These are phyloP conservation scores for Nakazawaea pomicola DNA, from an alignment of 805 yeast genomes.

Conservation along the genomic window DNA sequence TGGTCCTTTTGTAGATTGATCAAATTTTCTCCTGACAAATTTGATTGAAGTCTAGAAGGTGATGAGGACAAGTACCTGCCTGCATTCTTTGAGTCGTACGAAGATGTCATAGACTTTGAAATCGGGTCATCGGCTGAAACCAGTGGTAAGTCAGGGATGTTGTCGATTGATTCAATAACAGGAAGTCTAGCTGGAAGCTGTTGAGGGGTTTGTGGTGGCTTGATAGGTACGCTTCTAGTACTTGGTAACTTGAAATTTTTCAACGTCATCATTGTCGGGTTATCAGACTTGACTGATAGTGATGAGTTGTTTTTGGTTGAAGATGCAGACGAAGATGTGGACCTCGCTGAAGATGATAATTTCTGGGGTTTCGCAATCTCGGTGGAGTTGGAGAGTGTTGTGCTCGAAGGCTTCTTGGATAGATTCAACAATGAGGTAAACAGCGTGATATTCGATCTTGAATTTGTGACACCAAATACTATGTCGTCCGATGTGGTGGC, in stretches of 20 bases:
- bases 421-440: conserved; percentile 32
- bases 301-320: neutral
- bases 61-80: conserved; percentile 9
- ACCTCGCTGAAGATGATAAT: neutral
- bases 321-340: neutral
- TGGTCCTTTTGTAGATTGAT: conserved; percentile 10
- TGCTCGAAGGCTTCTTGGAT: conserved; percentile 18
- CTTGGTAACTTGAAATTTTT: conserved; percentile 1
- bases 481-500: conserved; percentile 28
- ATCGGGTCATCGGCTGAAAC: no score
- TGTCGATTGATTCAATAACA: neutral
- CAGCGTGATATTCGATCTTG: conserved; percentile 33
- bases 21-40: conserved; percentile 20
- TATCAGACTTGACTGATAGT: neutral
- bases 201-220: neutral
- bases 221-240: neutral
- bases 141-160: no score
- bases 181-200: neutral
- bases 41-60: neutral
- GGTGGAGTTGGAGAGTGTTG: no score
- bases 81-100: conserved; percentile 4
- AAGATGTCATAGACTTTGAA: conserved; percentile 8
- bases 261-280: neutral
- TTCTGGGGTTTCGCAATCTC: neutral
- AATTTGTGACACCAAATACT: conserved; percentile 27